These are phyloP conservation scores for Phytophthora cajani DNA, from an alignment of 352 stramenopile genomes.

Conservation along the genomic window DNA sequence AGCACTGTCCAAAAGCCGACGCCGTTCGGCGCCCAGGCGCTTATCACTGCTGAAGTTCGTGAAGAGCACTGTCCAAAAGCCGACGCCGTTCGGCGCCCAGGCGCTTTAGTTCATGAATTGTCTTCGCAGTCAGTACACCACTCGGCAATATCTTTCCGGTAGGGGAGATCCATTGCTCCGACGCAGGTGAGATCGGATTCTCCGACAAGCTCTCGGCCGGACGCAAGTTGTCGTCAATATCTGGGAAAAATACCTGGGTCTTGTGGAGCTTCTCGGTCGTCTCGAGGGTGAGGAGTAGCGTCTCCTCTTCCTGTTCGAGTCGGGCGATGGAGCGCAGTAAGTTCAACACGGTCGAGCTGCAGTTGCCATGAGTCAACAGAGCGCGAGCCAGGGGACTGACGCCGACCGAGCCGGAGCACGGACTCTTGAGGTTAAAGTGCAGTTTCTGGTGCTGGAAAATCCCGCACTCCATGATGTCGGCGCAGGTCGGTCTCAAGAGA, in stretches of 20 bases:
- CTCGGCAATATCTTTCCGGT: slow-evolving; percentile 7
- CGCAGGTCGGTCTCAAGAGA: slow-evolving; percentile 48
- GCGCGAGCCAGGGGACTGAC: slow-evolving; percentile 12
- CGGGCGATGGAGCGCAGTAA: slow-evolving; percentile 27
- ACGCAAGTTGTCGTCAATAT: slow-evolving; percentile 15
- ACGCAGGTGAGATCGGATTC: slow-evolving; percentile 3
- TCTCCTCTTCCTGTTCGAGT: slow-evolving; percentile 33
- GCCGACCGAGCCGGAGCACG: slow-evolving; percentile 4
- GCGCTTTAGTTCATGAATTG: slow-evolving; percentile 28
- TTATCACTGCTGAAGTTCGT: slow-evolving; percentile 36
- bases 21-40: slow-evolving; percentile 26
- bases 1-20: slow-evolving; percentile 30
- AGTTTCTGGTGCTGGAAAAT: slow-evolving; percentile 40
- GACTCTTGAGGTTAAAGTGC: slow-evolving; percentile 16
- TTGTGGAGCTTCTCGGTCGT: slow-evolving; percentile 10
- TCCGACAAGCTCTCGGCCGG: slow-evolving; percentile 14
- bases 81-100: slow-evolving; percentile 25
- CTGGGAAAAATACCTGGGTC: background rate
- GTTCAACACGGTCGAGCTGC: slow-evolving; percentile 26
- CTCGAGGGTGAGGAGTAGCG: slow-evolving; percentile 23
- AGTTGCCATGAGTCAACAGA: slow-evolving; percentile 14
- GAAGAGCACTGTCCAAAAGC: slow-evolving; percentile 33
- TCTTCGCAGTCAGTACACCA: slow-evolving; percentile 10
- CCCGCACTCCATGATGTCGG: slow-evolving; percentile 45
- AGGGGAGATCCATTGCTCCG: background rate